These are phyloP conservation scores for Eutrema japonicum DNA, from an alignment of 345 rosid genomes.

Conservation along the genomic window DNA sequence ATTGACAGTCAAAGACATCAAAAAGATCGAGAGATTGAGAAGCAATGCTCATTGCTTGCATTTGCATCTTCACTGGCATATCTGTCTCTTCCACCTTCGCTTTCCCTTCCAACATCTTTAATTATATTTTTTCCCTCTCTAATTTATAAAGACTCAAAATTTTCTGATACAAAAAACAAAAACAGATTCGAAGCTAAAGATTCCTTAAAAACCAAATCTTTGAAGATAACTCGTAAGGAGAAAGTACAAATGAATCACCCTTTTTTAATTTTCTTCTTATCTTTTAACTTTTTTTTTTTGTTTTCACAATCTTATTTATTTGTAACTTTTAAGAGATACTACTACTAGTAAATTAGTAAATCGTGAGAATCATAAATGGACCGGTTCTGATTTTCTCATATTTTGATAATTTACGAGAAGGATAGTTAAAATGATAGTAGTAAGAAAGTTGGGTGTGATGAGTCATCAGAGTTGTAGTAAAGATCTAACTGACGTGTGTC, in stretches of 20 bases:
- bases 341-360: neutral
- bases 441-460: conserved; percentile 28
- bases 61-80: conserved; percentile 91
- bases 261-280: neutral
- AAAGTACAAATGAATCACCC: neutral
- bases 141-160: neutral
- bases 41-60: conserved; percentile 79
- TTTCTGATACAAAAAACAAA: neutral
- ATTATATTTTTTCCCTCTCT: neutral
- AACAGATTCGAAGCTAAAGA: neutral
- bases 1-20: conserved; percentile 58
- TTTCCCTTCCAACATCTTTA: conserved; percentile 73
- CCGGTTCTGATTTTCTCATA: neutral
- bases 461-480: conserved; percentile 28
- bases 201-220: neutral
- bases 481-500: conserved; percentile 34
- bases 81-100: conserved; percentile 80
- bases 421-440: neutral
- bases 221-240: conserved; percentile 9
- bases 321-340: neutral
- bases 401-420: conserved; percentile 17
- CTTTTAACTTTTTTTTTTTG: conserved; percentile 8
- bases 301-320: neutral
- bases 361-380: neutral
- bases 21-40: conserved; percentile 73